phyloP scores from a whole-genome alignment of 129 eudicot genomes.

The Escallonia rubra region DNA sequence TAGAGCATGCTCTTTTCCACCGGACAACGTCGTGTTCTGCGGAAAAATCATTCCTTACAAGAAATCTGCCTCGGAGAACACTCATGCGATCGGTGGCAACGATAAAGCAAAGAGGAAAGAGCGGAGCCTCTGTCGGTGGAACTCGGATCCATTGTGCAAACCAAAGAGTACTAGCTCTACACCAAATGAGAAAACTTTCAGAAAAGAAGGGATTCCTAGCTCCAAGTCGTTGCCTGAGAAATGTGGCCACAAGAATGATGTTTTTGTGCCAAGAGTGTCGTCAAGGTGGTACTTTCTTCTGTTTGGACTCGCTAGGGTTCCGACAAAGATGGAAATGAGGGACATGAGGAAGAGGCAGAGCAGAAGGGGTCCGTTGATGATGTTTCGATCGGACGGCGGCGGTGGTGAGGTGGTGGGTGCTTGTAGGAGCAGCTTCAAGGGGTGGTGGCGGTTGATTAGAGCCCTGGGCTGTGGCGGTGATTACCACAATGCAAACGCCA shows the following conservation, averaged over 20 bases:
- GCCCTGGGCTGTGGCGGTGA: background rate
- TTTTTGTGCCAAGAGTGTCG: background rate
- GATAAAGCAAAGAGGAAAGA: background rate
- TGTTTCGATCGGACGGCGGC: background rate
- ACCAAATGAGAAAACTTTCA: too few relatives aligned
- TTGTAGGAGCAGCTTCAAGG: constrained; percentile 6
- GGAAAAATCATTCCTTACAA: constrained; percentile 4
- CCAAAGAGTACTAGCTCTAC: background rate
- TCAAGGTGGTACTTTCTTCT: constrained; percentile 4
- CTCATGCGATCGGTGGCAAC: background rate
- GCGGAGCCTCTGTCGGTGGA: background rate
- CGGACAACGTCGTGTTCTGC: background rate
- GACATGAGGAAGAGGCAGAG: constrained; percentile 11
- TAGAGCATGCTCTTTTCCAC: background rate
- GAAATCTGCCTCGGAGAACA: background rate
- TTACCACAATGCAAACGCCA: background rate
- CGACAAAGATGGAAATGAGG: background rate
- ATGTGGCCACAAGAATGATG: background rate
- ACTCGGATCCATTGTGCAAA: background rate
- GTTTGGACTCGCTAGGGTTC: constrained; percentile 4
- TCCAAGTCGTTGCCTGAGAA: background rate
- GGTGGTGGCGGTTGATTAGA: constrained; percentile 9
- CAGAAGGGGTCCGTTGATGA: background rate
- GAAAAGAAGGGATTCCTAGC: too few relatives aligned
- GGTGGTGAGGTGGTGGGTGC: constrained; percentile 2